Evolutionary conservation across 2,329 filamentous ascomycete species (phyloP).

Genomic region (Stemphylium vesicarium): DNA sequence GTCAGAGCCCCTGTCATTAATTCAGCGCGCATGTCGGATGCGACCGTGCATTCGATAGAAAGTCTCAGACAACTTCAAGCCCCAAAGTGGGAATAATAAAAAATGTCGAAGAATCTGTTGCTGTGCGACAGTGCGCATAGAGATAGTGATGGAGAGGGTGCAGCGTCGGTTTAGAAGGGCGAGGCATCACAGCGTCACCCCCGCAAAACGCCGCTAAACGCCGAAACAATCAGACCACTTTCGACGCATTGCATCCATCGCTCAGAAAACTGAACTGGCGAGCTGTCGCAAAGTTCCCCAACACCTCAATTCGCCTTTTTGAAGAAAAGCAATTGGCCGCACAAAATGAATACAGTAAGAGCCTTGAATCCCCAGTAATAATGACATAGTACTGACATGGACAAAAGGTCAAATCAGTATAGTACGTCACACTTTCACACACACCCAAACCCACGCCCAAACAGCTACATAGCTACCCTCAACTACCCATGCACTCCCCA

Average conservation of each 20-base stretch:
- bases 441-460: background rate
- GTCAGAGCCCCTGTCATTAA: too few relatives aligned
- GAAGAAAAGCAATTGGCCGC: background rate
- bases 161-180: background rate
- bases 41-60: too few relatives aligned
- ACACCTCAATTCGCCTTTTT: background rate
- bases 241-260: conserved; percentile 16
- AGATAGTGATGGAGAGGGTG: background rate
- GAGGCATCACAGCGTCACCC: background rate
- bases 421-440: conserved; percentile 53
- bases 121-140: too few relatives aligned
- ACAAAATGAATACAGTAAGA: conserved; percentile 61
- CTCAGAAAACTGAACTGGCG: conserved; percentile 29
- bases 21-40: too few relatives aligned
- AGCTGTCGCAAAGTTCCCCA: conserved; percentile 9
- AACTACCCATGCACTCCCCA: conserved; percentile 13
- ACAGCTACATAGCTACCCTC: background rate
- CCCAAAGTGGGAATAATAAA: too few relatives aligned
- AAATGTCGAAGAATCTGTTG: too few relatives aligned
- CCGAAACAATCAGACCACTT: conserved; percentile 41
- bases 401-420: conserved; percentile 64
- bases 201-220: conserved; percentile 15
- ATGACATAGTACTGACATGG: background rate
- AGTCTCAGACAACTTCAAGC: too few relatives aligned
- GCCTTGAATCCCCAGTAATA: too few relatives aligned